Conservation (phyloP, 1,139 yeast genomes). For the Waltiozyma sp. region DNA sequence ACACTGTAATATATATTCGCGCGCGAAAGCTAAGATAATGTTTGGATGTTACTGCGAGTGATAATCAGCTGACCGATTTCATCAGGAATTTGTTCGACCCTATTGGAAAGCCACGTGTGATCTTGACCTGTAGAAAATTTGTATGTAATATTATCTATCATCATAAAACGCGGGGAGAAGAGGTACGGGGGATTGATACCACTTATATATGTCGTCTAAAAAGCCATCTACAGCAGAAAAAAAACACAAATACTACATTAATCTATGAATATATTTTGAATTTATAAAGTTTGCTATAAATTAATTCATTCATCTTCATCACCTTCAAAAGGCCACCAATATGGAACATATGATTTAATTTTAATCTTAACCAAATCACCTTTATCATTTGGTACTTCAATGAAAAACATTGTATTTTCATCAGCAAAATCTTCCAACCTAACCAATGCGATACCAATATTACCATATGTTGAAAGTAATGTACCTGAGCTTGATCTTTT, state of each 20-base stretch:
- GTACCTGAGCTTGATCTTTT: constrained; percentile 42
- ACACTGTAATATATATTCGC: not conserved
- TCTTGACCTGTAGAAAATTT: too few species aligned
- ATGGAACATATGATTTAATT: constrained; percentile 42
- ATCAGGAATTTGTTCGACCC: too few species aligned
- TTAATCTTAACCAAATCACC: constrained; percentile 22
- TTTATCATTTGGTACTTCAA: constrained; percentile 19
- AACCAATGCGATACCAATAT: constrained; percentile 55
- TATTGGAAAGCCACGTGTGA: not conserved
- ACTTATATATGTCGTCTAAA: too few species aligned
- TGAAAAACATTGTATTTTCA: constrained; percentile 21
- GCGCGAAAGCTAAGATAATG: not conserved
- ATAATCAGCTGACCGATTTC: not conserved
- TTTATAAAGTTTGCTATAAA: not conserved
- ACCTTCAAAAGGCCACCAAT: constrained; percentile 49
- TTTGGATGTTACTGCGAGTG: not conserved
- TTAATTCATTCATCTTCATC: constrained; percentile 1
- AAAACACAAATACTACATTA: too few species aligned
- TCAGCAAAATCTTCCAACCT: constrained; percentile 29
- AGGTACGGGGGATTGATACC: too few species aligned
- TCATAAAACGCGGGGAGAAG: too few species aligned
- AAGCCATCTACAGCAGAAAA: too few species aligned
- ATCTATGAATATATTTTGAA: too few species aligned
- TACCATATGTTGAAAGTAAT: constrained; percentile 43
- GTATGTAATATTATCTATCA: too few species aligned